Conservation (phyloP, 176 grass and related monocot species). For the Juncus inflexus region DNA sequence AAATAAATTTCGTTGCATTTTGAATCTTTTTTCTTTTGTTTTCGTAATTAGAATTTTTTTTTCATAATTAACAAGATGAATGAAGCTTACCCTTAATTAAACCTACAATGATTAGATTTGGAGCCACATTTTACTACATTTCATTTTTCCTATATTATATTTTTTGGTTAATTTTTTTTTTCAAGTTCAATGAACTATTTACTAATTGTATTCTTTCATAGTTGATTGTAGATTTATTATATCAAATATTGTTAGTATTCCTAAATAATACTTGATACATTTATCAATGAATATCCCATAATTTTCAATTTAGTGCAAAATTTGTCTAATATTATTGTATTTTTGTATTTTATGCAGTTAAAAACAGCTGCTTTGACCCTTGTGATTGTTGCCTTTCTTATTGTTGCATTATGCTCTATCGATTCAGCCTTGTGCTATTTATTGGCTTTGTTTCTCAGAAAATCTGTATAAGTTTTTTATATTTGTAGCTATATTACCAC, state of each 20-base stretch:
- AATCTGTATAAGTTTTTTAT: slow-evolving; percentile 47
- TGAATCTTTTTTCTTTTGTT: too few relatives aligned
- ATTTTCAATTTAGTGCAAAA: background rate
- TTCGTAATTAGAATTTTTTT: too few relatives aligned
- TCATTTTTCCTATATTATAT: too few relatives aligned
- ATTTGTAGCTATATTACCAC: background rate
- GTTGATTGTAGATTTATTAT: background rate
- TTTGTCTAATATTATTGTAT: background rate
- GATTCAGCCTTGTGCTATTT: slow-evolving; percentile 75
- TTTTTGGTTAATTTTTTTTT: too few relatives aligned
- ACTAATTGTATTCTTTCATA: too few relatives aligned
- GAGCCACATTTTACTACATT: too few relatives aligned
- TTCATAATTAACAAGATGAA: too few relatives aligned
- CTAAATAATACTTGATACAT: background rate
- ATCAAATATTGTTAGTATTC: too few relatives aligned
- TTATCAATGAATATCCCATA: slow-evolving; percentile 1
- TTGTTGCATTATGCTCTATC: slow-evolving; percentile 73
- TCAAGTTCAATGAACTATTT: too few relatives aligned
- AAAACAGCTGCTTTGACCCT: slow-evolving; percentile 71
- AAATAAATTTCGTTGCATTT: slow-evolving; percentile 3
- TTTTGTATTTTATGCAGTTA: slow-evolving; percentile 45
- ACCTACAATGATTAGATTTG: too few relatives aligned
- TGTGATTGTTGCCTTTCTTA: slow-evolving; percentile 64
- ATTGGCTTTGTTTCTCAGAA: slow-evolving; percentile 64
- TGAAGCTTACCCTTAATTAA: too few relatives aligned